These are phyloP conservation scores for Phytophthora uliginosa DNA, from an alignment of 352 stramenopile genomes.

Conservation along the genomic window DNA sequence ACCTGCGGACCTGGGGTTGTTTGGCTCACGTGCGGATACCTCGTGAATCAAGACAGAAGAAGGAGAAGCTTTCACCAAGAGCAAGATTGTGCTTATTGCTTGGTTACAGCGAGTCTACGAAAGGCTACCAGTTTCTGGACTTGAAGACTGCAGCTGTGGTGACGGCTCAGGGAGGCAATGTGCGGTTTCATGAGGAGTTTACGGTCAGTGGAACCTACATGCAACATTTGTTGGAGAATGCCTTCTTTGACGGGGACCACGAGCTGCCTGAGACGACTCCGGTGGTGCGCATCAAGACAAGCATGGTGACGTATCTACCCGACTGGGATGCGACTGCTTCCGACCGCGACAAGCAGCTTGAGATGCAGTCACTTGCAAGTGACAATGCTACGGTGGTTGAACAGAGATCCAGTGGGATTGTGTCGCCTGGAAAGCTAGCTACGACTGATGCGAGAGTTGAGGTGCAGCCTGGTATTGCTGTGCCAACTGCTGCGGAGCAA, in stretches of 20 bases:
- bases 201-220: slow-evolving; percentile 7
- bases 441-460: no score
- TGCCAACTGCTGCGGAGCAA: no score
- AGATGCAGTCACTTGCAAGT: no score
- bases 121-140: slow-evolving; percentile 9
- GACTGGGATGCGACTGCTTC: not conserved
- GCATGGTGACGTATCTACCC: slow-evolving; percentile 4
- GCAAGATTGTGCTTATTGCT: slow-evolving; percentile 3
- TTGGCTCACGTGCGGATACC: slow-evolving; percentile 11
- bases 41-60: slow-evolving; percentile 7
- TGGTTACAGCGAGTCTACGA: slow-evolving; percentile 2
- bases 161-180: not conserved
- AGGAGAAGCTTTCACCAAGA: slow-evolving; percentile 12
- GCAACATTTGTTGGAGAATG: slow-evolving; percentile 4
- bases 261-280: not conserved
- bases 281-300: slow-evolving; percentile 6
- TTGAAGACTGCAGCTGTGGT: not conserved
- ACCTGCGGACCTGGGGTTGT: slow-evolving; percentile 10
- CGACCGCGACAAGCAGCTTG: not conserved
- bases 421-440: no score
- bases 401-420: no score
- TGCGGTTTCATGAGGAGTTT: slow-evolving; percentile 6
- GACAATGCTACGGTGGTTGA: no score
- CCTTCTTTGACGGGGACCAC: slow-evolving; percentile 2
- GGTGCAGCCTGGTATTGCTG: no score